Evolutionary conservation across 805 yeast species (phyloP), one percentile per base, ranked within the genome.

Genomic region (Martiniozyma abietophila): DNA sequence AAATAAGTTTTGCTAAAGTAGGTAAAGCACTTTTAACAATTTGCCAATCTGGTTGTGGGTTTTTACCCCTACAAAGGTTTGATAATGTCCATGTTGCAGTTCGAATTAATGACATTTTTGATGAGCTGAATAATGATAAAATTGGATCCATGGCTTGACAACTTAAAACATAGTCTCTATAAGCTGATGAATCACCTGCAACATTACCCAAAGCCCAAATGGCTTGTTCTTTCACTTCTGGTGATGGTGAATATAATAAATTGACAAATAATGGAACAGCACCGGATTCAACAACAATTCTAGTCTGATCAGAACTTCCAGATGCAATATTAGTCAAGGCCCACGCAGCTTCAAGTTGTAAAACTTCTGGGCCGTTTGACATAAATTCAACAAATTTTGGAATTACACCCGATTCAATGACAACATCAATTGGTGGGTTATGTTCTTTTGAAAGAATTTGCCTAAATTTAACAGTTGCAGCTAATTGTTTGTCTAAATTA

Each of bases 181-280:
- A 85, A 27, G 69, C 65, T 7, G 96, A 72, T 11, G 95, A 84
- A 58, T 92, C 98, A 59, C 98, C 98, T 18, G 98, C 97, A 57
- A 92, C 95, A 57, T 92, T 92, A 62, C 98, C 98, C 46, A 92
- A 67, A 19, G 98, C 97, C 98, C 98, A 92, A 48, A 92, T 89
- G 10, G 97, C 97, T 64, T 92, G 98, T 61, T 92, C 98, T 61
- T 85, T 84, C 38, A 92, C 96, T 54, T 92, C 97, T 39, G 78
- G 66, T 27, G 94, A 83, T 39, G 74, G 74, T 4, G 95, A 81
- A 49, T 74, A 71, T 48, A 92, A 69, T 47, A 92, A 67, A 45
- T 79, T 71, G 29, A 92, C 95, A 59, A 92, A 86, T 36, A 76
- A 65, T 14, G 97, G 97, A 28, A 92, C 94, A 0, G 97, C 97